Percentiles rank a stretch among this genome's conserved stretches.
phyloP scores from a whole-genome alignment of 768 basidiomycete genomes.

The Leccinum sublutescens region DNA sequence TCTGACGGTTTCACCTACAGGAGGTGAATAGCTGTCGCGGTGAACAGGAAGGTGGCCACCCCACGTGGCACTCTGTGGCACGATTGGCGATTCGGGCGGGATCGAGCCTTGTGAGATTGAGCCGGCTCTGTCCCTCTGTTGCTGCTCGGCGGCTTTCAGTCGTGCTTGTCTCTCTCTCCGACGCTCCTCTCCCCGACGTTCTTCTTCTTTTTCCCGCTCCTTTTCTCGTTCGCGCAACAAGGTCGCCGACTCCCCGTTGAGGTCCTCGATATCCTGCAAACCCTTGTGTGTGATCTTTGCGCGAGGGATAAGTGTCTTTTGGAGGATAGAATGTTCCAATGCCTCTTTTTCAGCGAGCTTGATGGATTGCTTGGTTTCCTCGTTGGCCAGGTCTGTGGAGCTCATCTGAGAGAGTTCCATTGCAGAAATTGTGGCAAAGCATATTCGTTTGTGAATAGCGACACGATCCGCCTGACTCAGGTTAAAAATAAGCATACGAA shows the following conservation, averaged over 20 bases:
- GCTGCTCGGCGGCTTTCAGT: conserved; percentile 45
- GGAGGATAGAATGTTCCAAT: conserved; percentile 80
- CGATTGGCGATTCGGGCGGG: conserved; percentile 70
- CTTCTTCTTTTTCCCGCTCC: conserved; percentile 62
- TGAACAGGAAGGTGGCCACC: conserved; percentile 55
- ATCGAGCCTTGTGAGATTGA: conserved; percentile 52
- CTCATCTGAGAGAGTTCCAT: conserved; percentile 80
- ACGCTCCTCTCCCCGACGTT: conserved; percentile 54
- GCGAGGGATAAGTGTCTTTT: conserved; percentile 58
- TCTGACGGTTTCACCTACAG: conserved; percentile 26
- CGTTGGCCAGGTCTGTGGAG: conserved; percentile 84
- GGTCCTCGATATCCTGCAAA: conserved; percentile 83
- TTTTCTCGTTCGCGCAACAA: conserved; percentile 48
- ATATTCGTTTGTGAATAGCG: conserved; percentile 76
- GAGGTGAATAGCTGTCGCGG: conserved; percentile 25
- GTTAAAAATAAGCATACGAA: conserved; percentile 88
- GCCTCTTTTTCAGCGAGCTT: conserved; percentile 80
- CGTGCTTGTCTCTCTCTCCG: conserved; percentile 67
- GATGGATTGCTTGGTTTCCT: conserved; percentile 81
- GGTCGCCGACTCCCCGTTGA: conserved; percentile 50
- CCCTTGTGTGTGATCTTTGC: conserved; percentile 95
- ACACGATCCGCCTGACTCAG: conserved; percentile 79
- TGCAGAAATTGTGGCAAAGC: conserved; percentile 60
- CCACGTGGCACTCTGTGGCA: conserved; percentile 51
- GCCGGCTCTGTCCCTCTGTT: conserved; percentile 46